Evolutionary conservation across 192 early-diverging fungal genomes (phyloP).

Genomic region (Rhizophagus prolifer): DNA sequence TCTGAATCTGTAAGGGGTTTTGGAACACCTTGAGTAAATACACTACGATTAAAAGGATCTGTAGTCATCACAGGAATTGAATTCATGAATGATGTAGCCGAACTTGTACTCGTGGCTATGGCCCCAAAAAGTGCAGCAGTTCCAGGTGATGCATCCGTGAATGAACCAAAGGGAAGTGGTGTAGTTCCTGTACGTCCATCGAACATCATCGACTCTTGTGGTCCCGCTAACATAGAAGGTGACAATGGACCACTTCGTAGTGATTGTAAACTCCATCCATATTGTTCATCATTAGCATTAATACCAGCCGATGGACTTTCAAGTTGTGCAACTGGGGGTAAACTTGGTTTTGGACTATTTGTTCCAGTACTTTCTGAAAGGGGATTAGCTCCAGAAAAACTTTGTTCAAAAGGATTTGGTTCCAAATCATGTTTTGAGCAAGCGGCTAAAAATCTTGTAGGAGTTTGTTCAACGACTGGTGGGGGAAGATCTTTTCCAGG

Average conservation of each 20-base stretch:
- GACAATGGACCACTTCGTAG: constrained; percentile 73
- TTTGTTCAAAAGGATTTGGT: constrained; percentile 88
- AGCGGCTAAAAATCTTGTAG: constrained; percentile 27
- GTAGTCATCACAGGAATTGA: not conserved
- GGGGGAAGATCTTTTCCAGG: not conserved
- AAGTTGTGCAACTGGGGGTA: constrained; percentile 73
- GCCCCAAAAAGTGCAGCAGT: constrained; percentile 29
- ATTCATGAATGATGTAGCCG: constrained; percentile 30
- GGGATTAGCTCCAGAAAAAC: constrained; percentile 52
- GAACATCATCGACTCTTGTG: constrained; percentile 43
- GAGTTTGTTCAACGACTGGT: constrained; percentile 18
- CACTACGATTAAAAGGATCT: not conserved
- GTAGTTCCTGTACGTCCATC: constrained; percentile 33
- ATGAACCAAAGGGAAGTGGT: constrained; percentile 20
- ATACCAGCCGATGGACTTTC: constrained; percentile 47
- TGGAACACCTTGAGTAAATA: constrained; percentile 1
- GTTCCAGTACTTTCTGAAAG: constrained; percentile 30
- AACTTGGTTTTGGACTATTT: constrained; percentile 50
- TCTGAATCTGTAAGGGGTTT: constrained; percentile 21
- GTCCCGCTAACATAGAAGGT: constrained; percentile 75
- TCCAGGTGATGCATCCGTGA: constrained; percentile 27
- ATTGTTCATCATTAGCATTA: constrained; percentile 41
- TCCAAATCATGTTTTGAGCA: constrained; percentile 74
- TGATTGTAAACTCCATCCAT: constrained; percentile 58
- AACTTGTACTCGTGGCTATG: not conserved